A percentile compares a stretch with the other conserved stretches of the same genome.
Conservation (phyloP, 768 basidiomycete genomes). For the Trametes sanguinea region DNA sequence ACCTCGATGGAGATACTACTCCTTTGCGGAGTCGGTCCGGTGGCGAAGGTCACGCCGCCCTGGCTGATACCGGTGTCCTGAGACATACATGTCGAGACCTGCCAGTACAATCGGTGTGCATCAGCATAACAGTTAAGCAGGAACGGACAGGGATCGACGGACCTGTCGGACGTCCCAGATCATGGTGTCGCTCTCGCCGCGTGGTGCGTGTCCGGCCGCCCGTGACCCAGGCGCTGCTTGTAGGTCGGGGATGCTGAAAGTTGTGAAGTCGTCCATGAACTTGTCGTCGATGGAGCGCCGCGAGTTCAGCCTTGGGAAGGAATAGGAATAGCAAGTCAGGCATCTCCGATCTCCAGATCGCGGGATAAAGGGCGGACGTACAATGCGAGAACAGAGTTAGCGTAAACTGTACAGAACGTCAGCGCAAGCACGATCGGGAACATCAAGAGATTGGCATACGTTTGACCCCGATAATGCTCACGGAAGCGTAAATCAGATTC, state of each 20-base stretch:
- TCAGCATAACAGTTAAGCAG: too few relatives aligned
- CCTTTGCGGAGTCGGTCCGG: not conserved
- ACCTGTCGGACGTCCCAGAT: not conserved
- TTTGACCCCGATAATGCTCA: not conserved
- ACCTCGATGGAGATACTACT: too few relatives aligned
- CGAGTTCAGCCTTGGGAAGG: not conserved
- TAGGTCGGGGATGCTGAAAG: not conserved
- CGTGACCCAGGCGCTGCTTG: not conserved
- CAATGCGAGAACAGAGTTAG: not conserved
- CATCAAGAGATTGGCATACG: not conserved
- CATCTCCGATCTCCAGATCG: not conserved
- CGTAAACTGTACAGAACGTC: not conserved
- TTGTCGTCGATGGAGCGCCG: not conserved
- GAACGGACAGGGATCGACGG: too few relatives aligned
- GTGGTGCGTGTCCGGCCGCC: not conserved
- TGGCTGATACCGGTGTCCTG: not conserved
- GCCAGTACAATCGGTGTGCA: not conserved
- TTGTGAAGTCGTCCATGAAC: not conserved
- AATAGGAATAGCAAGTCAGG: not conserved
- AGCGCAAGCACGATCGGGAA: not conserved
- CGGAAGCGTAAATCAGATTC: not conserved
- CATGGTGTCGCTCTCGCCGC: not conserved
- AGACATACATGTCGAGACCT: not conserved
- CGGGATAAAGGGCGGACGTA: not conserved
- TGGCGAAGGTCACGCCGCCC: not conserved